Percentiles rank a stretch among this genome's conserved stretches.
Evolutionary conservation across 2,329 filamentous ascomycete genomes (phyloP).

Genomic region (Claviceps purpurea): DNA sequence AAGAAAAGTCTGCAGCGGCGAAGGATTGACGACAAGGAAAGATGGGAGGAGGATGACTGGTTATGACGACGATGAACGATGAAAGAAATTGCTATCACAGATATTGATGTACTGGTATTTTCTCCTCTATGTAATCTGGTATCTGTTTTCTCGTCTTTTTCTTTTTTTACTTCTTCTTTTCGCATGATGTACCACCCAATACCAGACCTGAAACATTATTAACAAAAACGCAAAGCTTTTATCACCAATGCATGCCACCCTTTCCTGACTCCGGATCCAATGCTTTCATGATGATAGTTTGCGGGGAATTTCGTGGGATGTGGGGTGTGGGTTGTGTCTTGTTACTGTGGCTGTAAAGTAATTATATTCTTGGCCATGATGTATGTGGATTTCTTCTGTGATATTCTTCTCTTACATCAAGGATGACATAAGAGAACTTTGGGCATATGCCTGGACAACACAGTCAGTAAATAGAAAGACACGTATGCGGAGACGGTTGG

Average conservation of each 20-base stretch:
- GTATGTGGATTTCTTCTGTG: background rate
- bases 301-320: too few relatives aligned
- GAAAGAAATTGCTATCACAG: conserved; percentile 5
- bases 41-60: conserved; percentile 2
- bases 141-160: background rate
- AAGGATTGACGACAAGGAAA: background rate
- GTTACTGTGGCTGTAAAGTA: background rate
- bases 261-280: conserved; percentile 7
- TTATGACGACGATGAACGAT: background rate
- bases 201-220: background rate
- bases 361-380: background rate
- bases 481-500: background rate
- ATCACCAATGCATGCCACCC: conserved; percentile 2
- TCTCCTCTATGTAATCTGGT: conserved; percentile 5
- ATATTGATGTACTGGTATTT: conserved; percentile 7
- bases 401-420: conserved; percentile 42
- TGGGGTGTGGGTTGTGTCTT: background rate
- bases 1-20: background rate
- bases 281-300: conserved; percentile 1
- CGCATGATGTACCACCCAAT: background rate
- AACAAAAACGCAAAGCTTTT: background rate
- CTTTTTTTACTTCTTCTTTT: background rate
- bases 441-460: conserved; percentile 57
- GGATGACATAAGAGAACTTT: conserved; percentile 66
- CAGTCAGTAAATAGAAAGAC: conserved; percentile 12